Percentiles rank a stretch among this genome's conserved stretches.
Conservation (phyloP, 495 filamentous ascomycete genomes). For the Daldinia bambusicola region DNA sequence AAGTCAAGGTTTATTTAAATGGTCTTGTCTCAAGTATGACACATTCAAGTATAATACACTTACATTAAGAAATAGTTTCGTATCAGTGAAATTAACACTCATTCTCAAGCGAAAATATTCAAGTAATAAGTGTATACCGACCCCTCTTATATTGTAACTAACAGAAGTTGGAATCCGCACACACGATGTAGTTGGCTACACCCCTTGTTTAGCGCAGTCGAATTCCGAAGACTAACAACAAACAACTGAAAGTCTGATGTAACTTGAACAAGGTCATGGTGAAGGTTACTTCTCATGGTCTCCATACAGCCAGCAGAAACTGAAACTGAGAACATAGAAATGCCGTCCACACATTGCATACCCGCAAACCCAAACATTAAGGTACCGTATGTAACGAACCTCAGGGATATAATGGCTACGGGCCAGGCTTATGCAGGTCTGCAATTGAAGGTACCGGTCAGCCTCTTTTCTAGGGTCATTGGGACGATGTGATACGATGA, state of each 20-base stretch:
- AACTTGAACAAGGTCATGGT: constrained; percentile 7
- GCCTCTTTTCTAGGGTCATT: constrained; percentile 33
- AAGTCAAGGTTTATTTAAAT: not conserved
- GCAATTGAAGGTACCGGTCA: constrained; percentile 41
- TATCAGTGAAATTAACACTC: not conserved
- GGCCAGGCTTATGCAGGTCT: constrained; percentile 15
- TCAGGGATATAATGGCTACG: constrained; percentile 24
- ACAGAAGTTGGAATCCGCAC: not conserved
- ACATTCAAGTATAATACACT: not conserved
- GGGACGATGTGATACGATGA: constrained; percentile 32
- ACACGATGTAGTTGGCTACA: constrained; percentile 8
- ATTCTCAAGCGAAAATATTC: not conserved
- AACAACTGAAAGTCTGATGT: constrained; percentile 12
- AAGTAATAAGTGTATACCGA: not conserved
- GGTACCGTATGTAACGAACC: constrained; percentile 35
- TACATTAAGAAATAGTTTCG: not conserved
- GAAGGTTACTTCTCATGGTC: not conserved
- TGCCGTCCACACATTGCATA: constrained; percentile 45
- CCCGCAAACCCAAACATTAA: constrained; percentile 39
- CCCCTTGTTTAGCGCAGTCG: constrained; percentile 20
- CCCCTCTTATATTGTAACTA: constrained; percentile 6
- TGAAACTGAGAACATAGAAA: not conserved
- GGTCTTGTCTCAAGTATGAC: too few relatives aligned
- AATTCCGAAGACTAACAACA: constrained; percentile 29
- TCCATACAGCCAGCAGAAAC: constrained; percentile 25